Percentiles rank a stretch among this genome's conserved stretches.
Evolutionary conservation across 345 rosid genomes (phyloP).

Genomic region (Corymbia maculata): DNA sequence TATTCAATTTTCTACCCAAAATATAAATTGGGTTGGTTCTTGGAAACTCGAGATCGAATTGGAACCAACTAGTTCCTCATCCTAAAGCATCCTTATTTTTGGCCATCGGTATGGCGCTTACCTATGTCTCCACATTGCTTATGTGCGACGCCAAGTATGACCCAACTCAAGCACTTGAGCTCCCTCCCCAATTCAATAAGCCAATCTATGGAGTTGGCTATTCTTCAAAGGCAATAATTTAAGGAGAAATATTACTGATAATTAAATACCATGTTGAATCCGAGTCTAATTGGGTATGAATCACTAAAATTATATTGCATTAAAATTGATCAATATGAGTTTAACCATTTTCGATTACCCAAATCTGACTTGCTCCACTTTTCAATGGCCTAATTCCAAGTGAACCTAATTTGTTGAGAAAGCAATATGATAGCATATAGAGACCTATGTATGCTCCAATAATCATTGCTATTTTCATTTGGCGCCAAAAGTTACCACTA

Average conservation of each 20-base stretch:
- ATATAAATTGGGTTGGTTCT: neutral
- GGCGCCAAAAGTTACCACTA: neutral
- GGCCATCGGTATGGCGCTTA: neutral
- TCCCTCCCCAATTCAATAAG: neutral
- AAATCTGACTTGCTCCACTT: neutral
- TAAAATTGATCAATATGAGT: neutral
- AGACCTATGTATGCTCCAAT: neutral
- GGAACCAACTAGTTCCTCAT: neutral
- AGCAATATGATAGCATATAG: neutral
- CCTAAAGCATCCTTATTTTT: neutral
- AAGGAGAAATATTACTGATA: neutral
- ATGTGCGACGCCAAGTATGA: neutral
- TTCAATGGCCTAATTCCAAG: neutral
- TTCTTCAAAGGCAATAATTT: neutral
- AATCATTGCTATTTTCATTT: neutral
- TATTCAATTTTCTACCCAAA: neutral
- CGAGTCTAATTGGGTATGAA: neutral
- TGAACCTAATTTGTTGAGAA: neutral
- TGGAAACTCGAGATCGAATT: neutral
- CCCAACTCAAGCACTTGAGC: neutral
- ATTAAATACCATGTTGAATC: neutral
- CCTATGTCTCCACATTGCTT: neutral
- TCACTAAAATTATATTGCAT: neutral
- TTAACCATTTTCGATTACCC: neutral
- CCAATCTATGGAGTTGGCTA: neutral